Evolutionary conservation across 257 asterid species (phyloP), one percentile per base, ranked within the genome.

Genomic region (Plectranthus barbatus): DNA sequence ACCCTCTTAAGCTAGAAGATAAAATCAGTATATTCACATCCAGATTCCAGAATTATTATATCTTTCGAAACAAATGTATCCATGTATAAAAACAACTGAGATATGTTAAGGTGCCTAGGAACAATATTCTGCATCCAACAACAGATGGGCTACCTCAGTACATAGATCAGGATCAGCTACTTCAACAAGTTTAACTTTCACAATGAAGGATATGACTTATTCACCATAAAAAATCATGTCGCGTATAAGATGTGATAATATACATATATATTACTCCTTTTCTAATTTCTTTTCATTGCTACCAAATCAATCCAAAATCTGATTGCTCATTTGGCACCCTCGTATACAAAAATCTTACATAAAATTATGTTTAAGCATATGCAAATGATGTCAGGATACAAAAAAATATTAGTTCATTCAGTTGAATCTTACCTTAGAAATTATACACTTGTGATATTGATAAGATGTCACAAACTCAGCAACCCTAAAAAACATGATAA

Each of bases 391-490:
- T 18, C 53, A 50, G 34, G 36, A 52, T 62, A n/a, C 31, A 13
- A 29, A 50, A 51, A 23, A 14, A 33, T n/a, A n/a, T 55, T 50
- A 55, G 56, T 56, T 55, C 44, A 12, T n/a, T 45, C 44, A 11
- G 39, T 10, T 48, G 67, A 63, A 61, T 63, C 58, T 75, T 76
- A 91, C 97, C 98, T 79, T 76, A 41, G 67, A 42, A 63, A 49
- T 74, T 67, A 72, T 60, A 62, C 81, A 75, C 80, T 81, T 92
- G 85, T 83, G 79, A 79, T 83, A 89, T 64, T 89, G 99, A 71
- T 86, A 92, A 54, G 97, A 80, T 57, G 87, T 80, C 69, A 82
- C 84, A 79, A 92, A 92, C 65, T 77, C 86, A 64, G 96, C 94
- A 73, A 89, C 94, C 44, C 81, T 75, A 77, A 92, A 89, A 80